Percentiles rank a stretch among this genome's conserved stretches.
Conservation (phyloP, 164 flowering plant genomes). For the Amborella trichopoda region DNA sequence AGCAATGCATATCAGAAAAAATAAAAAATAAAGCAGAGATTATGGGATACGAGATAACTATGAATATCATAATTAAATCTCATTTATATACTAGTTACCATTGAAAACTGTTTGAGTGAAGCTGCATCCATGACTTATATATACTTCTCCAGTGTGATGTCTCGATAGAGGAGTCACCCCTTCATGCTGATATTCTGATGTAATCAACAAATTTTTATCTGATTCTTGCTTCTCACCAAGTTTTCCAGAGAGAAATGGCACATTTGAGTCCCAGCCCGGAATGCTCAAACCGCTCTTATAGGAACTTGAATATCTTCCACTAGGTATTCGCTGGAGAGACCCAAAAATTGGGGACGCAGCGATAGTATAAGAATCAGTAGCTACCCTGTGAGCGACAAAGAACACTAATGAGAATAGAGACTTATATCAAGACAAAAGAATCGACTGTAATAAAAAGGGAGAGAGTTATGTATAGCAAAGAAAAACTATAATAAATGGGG, state of each 20-base stretch:
- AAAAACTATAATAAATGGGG: too few relatives aligned
- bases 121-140: slow-evolving; percentile 61
- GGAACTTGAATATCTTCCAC: slow-evolving; percentile 21
- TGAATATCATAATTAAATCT: not conserved
- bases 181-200: slow-evolving; percentile 22
- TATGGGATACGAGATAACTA: not conserved
- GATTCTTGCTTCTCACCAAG: slow-evolving; percentile 22
- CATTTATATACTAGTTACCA: slow-evolving; percentile 25
- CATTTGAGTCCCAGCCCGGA: slow-evolving; percentile 27
- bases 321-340: slow-evolving; percentile 20
- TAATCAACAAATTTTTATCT: slow-evolving; percentile 15
- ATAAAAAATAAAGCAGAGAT: not conserved
- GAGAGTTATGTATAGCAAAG: not conserved
- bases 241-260: slow-evolving; percentile 38
- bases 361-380: slow-evolving; percentile 60
- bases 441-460: not conserved
- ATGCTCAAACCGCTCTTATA: slow-evolving; percentile 17
- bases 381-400: slow-evolving; percentile 36
- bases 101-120: slow-evolving; percentile 82
- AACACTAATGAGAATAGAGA: not conserved
- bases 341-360: slow-evolving; percentile 64
- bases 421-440: not conserved
- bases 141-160: slow-evolving; percentile 48
- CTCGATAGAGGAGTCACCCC: slow-evolving; percentile 23
- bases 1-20: too few relatives aligned